phyloP scores from a whole-genome alignment of 305 asterid genomes.

The Euphrasia arctica region DNA sequence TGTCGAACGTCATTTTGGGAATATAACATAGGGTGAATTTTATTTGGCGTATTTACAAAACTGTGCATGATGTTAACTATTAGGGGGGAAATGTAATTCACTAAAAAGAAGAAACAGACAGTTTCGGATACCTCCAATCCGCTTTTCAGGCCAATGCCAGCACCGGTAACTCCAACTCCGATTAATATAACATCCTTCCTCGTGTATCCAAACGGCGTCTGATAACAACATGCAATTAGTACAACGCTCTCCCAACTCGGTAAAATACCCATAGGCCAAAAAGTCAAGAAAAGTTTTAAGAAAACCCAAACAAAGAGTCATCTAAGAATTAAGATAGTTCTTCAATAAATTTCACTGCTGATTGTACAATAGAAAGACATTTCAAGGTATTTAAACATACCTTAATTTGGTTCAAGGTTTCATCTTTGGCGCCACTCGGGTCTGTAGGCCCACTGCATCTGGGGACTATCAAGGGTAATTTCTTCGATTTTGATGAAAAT shows the following conservation, averaged over 20 bases:
- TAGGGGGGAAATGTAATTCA: not conserved
- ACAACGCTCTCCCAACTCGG: slow-evolving; percentile 7
- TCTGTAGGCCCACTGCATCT: slow-evolving; percentile 49
- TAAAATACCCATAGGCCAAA: slow-evolving; percentile 3
- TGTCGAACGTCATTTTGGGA: no score
- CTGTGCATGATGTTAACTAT: no score
- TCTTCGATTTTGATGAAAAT: slow-evolving; percentile 33
- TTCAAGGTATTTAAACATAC: slow-evolving; percentile 32
- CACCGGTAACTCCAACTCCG: slow-evolving; percentile 68
- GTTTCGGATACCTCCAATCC: slow-evolving; percentile 71
- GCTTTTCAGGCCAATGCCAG: slow-evolving; percentile 62
- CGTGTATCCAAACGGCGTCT: slow-evolving; percentile 83
- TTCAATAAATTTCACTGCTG: not conserved
- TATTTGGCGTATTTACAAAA: no score
- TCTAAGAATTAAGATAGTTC: no score
- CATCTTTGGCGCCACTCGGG: slow-evolving; percentile 41
- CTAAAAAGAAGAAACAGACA: not conserved
- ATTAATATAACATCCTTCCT: slow-evolving; percentile 90
- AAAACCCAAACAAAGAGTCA: no score
- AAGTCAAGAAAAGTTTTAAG: no score
- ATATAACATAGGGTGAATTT: no score
- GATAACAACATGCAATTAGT: slow-evolving; percentile 29
- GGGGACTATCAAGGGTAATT: slow-evolving; percentile 35
- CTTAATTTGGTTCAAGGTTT: slow-evolving; percentile 49
- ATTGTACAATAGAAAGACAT: not conserved